Conservation (phyloP, 2,329 filamentous ascomycete genomes). For the Fusarium ambrosium region DNA sequence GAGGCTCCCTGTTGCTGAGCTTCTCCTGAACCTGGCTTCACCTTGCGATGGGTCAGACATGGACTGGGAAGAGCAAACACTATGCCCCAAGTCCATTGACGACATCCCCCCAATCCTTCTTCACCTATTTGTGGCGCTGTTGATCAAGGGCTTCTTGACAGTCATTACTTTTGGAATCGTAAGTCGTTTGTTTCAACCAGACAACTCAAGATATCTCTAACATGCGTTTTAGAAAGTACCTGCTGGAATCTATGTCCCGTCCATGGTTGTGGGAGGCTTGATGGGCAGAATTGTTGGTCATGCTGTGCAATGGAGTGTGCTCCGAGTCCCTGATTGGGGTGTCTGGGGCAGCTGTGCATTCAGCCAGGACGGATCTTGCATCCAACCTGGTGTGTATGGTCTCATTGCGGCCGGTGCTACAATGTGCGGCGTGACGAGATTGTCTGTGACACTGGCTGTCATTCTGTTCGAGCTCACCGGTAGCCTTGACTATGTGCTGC, state of each 20-base stretch:
- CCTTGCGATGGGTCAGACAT: constrained; percentile 82
- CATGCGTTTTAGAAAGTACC: constrained; percentile 79
- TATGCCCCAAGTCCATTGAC: constrained; percentile 80
- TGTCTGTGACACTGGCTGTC: constrained; percentile 93
- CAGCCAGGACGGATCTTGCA: constrained; percentile 81
- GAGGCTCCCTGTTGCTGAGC: constrained; percentile 88
- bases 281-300: constrained; percentile 92
- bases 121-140: constrained; percentile 81
- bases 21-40: constrained; percentile 90
- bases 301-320: constrained; percentile 82
- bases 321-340: constrained; percentile 77
- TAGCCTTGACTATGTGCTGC: constrained; percentile 93
- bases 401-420: constrained; percentile 94
- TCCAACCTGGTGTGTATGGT: constrained; percentile 97
- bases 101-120: constrained; percentile 84
- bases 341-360: constrained; percentile 83
- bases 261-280: constrained; percentile 97
- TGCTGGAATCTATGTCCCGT: constrained; percentile 96
- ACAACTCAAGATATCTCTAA: constrained; percentile 39
- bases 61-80: constrained; percentile 73
- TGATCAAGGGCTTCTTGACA: constrained; percentile 91
- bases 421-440: constrained; percentile 95
- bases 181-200: constrained; percentile 49
- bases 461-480: constrained; percentile 97
- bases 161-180: constrained; percentile 92